Evolutionary conservation across 331 rosid genomes (phyloP), one percentile per base, ranked within the genome.

Genomic region (Acacia concinna): DNA sequence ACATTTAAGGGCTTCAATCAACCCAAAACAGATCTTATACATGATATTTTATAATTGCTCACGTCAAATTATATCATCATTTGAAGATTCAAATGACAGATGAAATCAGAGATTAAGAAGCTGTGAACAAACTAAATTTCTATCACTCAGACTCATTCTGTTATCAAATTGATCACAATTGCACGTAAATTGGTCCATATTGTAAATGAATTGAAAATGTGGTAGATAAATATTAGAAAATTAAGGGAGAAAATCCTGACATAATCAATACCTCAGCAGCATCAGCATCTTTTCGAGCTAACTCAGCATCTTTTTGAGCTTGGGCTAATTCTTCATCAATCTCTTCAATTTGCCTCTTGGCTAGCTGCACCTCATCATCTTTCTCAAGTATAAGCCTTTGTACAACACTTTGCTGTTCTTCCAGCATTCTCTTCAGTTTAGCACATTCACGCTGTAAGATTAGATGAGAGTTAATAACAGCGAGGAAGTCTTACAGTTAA

Each of bases 391-490:
- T 84, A 81, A 91, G 89, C 81, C 79, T 79, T 65, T 87, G 87
- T 63, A 80, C 78, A 41, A 78, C 82, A 18, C 84, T 84, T 51
- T 90, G 79, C 73, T 89, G 88, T 82, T 88, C 89, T 80, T 86
- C 91, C 63, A 94, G 79, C 86, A 89, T 92, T 71, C 73, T 84
- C 85, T 82, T 90, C 54, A 85, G 87, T 84, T 86, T 90, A 38
- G 82, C 89, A 92, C 94, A 88, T 83, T 92, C 90, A 70, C 83
- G 82, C 97, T 94, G 87, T 71, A 83, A 62, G 63, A 35, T 57
- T 72, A 6, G 9, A 57, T 77, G 63, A 9, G 2, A 3, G 18
- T 20, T 8, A 40, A 66, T 66, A 20, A 34, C 4, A 0, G 28
- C 20, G 18, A 20, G 17, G 71, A 40, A 34, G 30, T 34, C 30